Evolutionary conservation across 1,284 basidiomycete species (phyloP).

Genomic region (Cystobasidium pallidum): DNA sequence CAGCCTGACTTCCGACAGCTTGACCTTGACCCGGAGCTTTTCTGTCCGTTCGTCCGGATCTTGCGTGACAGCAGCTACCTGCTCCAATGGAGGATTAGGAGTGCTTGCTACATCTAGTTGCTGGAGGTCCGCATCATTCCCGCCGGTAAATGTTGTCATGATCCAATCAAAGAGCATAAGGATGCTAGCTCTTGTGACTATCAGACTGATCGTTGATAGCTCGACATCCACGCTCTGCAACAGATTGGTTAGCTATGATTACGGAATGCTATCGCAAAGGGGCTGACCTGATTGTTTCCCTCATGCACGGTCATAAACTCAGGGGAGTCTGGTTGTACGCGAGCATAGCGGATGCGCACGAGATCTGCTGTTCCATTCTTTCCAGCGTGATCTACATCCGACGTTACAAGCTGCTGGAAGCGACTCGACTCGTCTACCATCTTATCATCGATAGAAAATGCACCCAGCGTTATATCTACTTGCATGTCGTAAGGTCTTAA

Average conservation of each 20-base stretch:
- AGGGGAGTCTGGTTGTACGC: constrained; percentile 81
- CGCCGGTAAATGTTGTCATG: constrained; percentile 90
- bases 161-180: constrained; percentile 94
- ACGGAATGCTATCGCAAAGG: background rate
- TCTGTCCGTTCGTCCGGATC: constrained; percentile 23
- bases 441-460: constrained; percentile 64
- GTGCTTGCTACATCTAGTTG: constrained; percentile 1
- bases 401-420: constrained; percentile 73
- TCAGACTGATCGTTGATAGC: constrained; percentile 90
- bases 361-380: constrained; percentile 65
- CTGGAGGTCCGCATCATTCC: constrained; percentile 53
- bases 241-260: background rate
- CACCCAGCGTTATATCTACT: constrained; percentile 78
- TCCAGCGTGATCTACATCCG: constrained; percentile 61
- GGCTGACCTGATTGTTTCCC: constrained; percentile 67
- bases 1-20: constrained; percentile 84
- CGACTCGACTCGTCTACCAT: constrained; percentile 68
- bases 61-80: background rate
- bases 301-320: constrained; percentile 83
- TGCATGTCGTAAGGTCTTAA: constrained; percentile 84
- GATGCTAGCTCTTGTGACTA: constrained; percentile 87
- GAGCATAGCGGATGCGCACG: constrained; percentile 78
- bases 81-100: constrained; percentile 3
- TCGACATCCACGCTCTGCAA: constrained; percentile 78
- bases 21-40: constrained; percentile 68